A percentile compares a stretch with the other conserved stretches of the same genome.
Evolutionary conservation across 805 yeast genomes (phyloP).

Genomic region (Pichia nanzhaoensis): DNA sequence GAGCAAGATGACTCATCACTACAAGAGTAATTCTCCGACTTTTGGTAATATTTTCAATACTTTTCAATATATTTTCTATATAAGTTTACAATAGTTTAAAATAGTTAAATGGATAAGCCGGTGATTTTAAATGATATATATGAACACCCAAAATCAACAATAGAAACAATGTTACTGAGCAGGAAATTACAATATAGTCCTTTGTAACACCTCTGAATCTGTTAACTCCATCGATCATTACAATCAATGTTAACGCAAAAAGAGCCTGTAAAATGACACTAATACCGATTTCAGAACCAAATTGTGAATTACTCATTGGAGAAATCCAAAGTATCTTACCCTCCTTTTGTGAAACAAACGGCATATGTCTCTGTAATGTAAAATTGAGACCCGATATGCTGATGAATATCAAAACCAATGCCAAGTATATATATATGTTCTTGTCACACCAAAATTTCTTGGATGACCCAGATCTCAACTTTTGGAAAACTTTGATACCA

Average conservation of each 20-base stretch:
- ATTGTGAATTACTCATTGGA: slow-evolving; percentile 62
- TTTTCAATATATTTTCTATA: neutral
- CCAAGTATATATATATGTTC: slow-evolving; percentile 19
- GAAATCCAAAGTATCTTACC: slow-evolving; percentile 44
- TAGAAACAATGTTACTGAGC: slow-evolving; percentile 3
- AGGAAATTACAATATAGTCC: neutral
- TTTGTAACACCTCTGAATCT: neutral
- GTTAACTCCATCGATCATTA: slow-evolving; percentile 29
- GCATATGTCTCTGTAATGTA: slow-evolving; percentile 51
- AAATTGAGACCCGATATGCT: slow-evolving; percentile 61
- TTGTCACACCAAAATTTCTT: slow-evolving; percentile 9
- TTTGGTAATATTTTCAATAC: neutral
- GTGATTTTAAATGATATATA: slow-evolving; percentile 40
- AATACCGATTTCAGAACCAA: slow-evolving; percentile 59
- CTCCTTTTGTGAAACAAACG: slow-evolving; percentile 49
- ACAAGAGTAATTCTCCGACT: neutral
- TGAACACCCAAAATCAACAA: slow-evolving; percentile 24
- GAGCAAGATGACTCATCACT: slow-evolving; percentile 52
- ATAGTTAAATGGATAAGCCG: slow-evolving; percentile 40
- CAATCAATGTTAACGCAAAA: slow-evolving; percentile 37
- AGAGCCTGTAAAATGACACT: slow-evolving; percentile 44
- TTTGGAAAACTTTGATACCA: slow-evolving; percentile 7
- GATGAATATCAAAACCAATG: slow-evolving; percentile 35
- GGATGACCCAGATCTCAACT: neutral
- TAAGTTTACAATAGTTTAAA: slow-evolving; percentile 11